phyloP scores from a whole-genome alignment of 257 asterid genomes.

The Leonotis leonurus region DNA sequence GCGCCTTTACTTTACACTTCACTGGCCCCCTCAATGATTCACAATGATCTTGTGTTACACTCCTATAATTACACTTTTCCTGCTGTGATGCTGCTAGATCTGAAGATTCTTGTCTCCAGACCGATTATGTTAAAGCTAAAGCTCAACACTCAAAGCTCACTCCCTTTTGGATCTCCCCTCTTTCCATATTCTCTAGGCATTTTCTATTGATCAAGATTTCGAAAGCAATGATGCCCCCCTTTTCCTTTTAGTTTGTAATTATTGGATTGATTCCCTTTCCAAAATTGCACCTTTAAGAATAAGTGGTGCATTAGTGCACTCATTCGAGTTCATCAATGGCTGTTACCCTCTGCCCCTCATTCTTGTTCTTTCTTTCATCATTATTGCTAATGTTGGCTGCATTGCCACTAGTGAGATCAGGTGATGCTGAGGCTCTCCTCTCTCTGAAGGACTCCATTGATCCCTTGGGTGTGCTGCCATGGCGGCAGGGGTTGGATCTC shows the following conservation, averaged over 20 bases:
- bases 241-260: neutral
- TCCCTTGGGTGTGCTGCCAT: constrained; percentile 47
- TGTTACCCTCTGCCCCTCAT: neutral
- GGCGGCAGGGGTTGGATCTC: constrained; percentile 39
- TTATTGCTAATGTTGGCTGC: constrained; percentile 18
- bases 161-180: constrained; percentile 23
- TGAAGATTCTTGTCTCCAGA: constrained; percentile 17
- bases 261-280: neutral
- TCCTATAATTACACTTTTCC: constrained; percentile 1
- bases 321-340: constrained; percentile 22
- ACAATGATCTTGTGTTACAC: constrained; percentile 11
- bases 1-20: constrained; percentile 33
- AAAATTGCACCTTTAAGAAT: neutral
- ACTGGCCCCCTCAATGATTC: constrained; percentile 17
- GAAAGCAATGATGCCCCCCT: neutral
- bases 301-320: neutral
- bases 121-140: constrained; percentile 11
- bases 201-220: constrained; percentile 6
- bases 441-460: constrained; percentile 50
- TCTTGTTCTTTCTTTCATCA: constrained; percentile 18
- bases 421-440: constrained; percentile 70
- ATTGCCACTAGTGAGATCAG: constrained; percentile 38
- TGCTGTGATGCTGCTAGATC: constrained; percentile 33
- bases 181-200: constrained; percentile 20
- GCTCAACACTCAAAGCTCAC: constrained; percentile 15